Base-by-base conservation (phyloP, 306 rosid genomes). In the Abrus pulchellus region DNA sequence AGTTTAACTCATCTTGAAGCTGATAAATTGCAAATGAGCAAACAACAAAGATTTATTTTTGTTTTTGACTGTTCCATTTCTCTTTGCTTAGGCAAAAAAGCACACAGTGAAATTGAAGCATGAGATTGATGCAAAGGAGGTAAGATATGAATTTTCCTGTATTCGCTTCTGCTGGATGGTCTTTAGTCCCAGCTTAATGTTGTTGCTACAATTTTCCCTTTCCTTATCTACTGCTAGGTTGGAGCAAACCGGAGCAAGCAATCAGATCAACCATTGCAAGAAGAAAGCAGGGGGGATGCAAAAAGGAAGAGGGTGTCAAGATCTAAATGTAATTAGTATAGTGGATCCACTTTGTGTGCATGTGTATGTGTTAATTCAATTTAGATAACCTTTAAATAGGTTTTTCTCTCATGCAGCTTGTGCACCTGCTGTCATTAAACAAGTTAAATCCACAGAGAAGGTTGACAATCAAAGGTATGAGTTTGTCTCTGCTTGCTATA, bases 381-480 rank as follows among this genome's bases (percentile, higher is more conserved):
- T 28, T 75, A 30, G 64, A 47, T 74, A 54, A 80, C 70, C 70
- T 64, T 34, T 68, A 63, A 76, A 47, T n/a, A 34, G 68, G 76
- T 78, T 44, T 76, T 77, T 80, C 43, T 63, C 78, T 70, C 48
- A 52, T 86, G 95, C 90, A 94, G 97, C 90, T 75, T 70, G 85
- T 62, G 90, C 62, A 74, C 83, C 88, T 67, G 77, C 84, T 74
- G 81, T 75, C 5, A 47, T 27, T 81, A 73, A 87, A 84, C 75
- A 75, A 72, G 75, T 80, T 62, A 85, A 62, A 80, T 60, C 85
- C 28, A 68, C 70, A 3, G 85, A 28, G 80, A 87, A 75, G 60
- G 74, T 60, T 60, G 86, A 84, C 67, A 73, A 63, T 63, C 86
- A 67, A 80, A 92, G 97, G 98, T 94, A 78, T 82, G 80, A 53